Base-by-base conservation (phyloP, 306 rosid species). In the Fragaria nilgerrensis region DNA sequence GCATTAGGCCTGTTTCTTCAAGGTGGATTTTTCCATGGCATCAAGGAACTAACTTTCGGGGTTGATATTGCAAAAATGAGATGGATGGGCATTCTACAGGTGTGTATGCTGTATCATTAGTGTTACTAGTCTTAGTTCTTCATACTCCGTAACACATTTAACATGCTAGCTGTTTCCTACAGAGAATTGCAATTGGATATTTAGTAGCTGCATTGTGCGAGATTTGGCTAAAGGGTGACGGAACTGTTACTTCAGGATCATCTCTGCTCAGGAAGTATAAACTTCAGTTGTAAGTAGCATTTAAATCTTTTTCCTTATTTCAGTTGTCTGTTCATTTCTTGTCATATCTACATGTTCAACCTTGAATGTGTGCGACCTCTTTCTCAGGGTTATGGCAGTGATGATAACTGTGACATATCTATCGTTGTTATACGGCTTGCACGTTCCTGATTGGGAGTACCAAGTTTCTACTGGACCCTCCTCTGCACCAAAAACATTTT, bases 391-490 rank as follows among this genome's bases (percentile, higher is more conserved):
- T 7, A 84, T 80, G 77, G 88, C 89, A 75, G 80, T 77, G 82
- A 50, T 85, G 81, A 85, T 96, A 34, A 87, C 84, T n/a, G 49
- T 83, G 61, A 1, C 93, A 9, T 91, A 92, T 80, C 86, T 92
- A 72, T 80, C 39, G 70, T 75, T 92, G 81, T 74, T 84, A 52
- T 92, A 90, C 72, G 94, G 97, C 75, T 43, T 92, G 76, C 84
- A 91, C 36, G 97, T 96, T 82, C 96, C 97, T 63, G 94, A 93
- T 84, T 96, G 99, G 99, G 89, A 85, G 86, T 96, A 88, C 85
- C 96, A 77, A 70, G 78, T 91, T 85, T 85, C 89, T 69, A 69
- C 55, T 15, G 87, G 77, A 70, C 68, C 85, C 68, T 82, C 87
- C 16, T 77, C 85, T 68, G 81, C 78, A 41, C 85, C 89, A 37